Evolutionary conservation across 164 flowering plant species (phyloP).

Genomic region (Aristolochia californica): DNA sequence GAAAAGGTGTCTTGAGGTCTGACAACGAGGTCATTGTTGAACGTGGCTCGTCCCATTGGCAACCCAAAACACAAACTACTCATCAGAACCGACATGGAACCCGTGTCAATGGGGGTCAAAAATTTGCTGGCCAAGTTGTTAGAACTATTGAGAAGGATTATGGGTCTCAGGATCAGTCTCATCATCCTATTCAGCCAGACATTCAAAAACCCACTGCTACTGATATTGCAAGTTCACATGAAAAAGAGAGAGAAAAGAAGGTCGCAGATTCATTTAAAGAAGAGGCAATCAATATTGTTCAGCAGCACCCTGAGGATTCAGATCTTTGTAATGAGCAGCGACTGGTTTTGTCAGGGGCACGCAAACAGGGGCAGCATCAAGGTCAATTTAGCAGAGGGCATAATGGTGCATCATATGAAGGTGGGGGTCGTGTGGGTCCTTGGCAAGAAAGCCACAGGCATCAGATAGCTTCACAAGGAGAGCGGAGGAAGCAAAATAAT

Average conservation of each 20-base stretch:
- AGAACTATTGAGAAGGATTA: slow-evolving; percentile 25
- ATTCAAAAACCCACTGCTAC: slow-evolving; percentile 15
- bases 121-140: slow-evolving; percentile 16
- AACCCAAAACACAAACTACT: slow-evolving; percentile 52
- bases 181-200: slow-evolving; percentile 8
- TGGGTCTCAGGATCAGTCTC: slow-evolving; percentile 6
- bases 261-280: slow-evolving; percentile 15
- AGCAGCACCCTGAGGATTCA: slow-evolving; percentile 17
- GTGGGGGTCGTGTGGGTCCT: slow-evolving; percentile 38
- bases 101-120: slow-evolving; percentile 24
- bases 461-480: slow-evolving; percentile 31
- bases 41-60: slow-evolving; percentile 58
- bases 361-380: slow-evolving; percentile 39
- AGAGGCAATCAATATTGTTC: slow-evolving; percentile 16
- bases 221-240: slow-evolving; percentile 16
- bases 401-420: slow-evolving; percentile 33
- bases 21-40: slow-evolving; percentile 36
- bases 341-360: slow-evolving; percentile 30
- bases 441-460: slow-evolving; percentile 37
- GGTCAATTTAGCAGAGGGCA: slow-evolving; percentile 36
- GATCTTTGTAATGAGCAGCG: slow-evolving; percentile 27
- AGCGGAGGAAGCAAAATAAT: slow-evolving; percentile 36
- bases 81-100: slow-evolving; percentile 27
- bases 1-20: slow-evolving; percentile 16
- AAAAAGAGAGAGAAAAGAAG: slow-evolving; percentile 35